Conservation (phyloP, 768 basidiomycete species). For the Russula sp. region DNA sequence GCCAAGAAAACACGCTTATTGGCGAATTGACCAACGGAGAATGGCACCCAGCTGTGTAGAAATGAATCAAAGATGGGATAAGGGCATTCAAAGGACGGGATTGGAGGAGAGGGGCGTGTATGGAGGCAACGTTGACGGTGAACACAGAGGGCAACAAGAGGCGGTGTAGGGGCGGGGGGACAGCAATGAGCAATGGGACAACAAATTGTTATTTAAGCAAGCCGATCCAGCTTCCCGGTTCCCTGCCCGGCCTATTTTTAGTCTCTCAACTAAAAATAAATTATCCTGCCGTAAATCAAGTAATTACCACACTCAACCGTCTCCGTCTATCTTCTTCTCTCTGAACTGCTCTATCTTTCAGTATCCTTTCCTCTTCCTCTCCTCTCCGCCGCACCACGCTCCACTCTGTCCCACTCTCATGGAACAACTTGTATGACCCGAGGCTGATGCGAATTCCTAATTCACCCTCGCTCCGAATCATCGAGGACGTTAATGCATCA, state of each 20-base stretch:
- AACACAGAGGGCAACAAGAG: neutral
- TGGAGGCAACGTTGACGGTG: neutral
- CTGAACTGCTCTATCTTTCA: conserved; percentile 42
- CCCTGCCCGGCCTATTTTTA: conserved; percentile 14
- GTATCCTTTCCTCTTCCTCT: conserved; percentile 36
- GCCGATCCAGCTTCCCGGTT: no score
- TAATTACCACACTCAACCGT: conserved; percentile 23
- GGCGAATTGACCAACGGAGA: neutral
- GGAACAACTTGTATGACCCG: conserved; percentile 66
- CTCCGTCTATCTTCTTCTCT: conserved; percentile 59
- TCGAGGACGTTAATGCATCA: conserved; percentile 33
- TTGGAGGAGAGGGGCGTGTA: neutral
- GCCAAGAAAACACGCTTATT: conserved; percentile 14
- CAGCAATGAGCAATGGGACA: neutral
- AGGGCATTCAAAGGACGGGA: neutral
- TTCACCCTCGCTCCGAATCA: conserved; percentile 38
- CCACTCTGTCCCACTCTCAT: conserved; percentile 66
- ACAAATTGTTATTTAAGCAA: conserved; percentile 5
- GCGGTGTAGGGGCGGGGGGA: conserved; percentile 31
- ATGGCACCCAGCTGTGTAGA: neutral
- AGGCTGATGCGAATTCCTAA: conserved; percentile 55
- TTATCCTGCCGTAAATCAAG: neutral
- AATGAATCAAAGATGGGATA: neutral
- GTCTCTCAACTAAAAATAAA: neutral
- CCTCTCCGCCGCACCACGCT: conserved; percentile 43